These are phyloP conservation scores for Corymbia calophylla DNA, from an alignment of 441 rosid species.

Conservation along the genomic window DNA sequence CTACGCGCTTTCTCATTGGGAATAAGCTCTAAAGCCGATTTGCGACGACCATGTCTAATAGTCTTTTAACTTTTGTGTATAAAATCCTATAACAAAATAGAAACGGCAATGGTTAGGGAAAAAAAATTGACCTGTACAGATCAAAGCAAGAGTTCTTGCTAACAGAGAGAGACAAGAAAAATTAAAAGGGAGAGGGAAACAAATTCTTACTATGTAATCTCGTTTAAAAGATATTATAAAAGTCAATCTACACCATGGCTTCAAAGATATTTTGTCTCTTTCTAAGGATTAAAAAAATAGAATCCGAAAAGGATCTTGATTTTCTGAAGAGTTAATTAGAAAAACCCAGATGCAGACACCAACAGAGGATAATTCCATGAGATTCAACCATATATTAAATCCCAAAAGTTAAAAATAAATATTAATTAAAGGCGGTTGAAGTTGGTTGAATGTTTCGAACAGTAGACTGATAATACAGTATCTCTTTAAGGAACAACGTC, in stretches of 20 bases:
- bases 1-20: background rate
- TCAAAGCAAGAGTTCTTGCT: background rate
- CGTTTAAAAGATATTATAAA: background rate
- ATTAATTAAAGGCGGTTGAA: background rate
- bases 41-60: no score
- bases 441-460: background rate
- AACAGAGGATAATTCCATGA: background rate
- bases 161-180: no score
- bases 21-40: no score
- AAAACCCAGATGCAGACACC: background rate
- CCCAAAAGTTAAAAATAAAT: no score
- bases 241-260: background rate
- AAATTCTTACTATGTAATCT: background rate
- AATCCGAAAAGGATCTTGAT: background rate
- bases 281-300: background rate
- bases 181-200: no score
- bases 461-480: background rate
- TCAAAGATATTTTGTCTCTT: background rate
- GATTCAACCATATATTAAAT: background rate
- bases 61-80: no score
- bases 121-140: no score
- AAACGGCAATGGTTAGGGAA: no score
- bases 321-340: background rate
- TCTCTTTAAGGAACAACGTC: background rate
- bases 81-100: no score